Base-by-base conservation (phyloP, 768 basidiomycete genomes). In the Lentinus tigrinus region DNA sequence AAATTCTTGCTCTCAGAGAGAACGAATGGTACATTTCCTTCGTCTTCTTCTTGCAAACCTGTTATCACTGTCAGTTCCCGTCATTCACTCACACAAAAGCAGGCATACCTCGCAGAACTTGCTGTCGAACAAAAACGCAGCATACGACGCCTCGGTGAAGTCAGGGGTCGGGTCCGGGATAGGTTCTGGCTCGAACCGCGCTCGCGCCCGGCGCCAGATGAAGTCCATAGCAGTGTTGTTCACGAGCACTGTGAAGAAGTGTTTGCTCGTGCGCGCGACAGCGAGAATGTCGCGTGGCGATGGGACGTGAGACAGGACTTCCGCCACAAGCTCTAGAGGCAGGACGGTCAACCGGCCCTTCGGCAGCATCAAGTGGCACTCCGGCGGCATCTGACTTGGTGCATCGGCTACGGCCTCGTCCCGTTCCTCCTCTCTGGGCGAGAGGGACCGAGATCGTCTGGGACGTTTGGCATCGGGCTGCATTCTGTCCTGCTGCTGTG, bases 271-370 rank as follows among this genome's bases (percentile, higher is more conserved):
- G 7, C 85, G 80, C 11, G 86, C 77, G 5, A 88, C 71, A 2
- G 87, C 77, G 37, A 89, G 76, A 13, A 88, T 72, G 58, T 85
- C 82, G 48, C 75, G 74, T 1, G 85, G 78, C 0, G 84, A 87
- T 4, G 70, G 58, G 0, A 81, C 81, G 49, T 73, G 72, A 7
- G 81, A 68, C 19, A 89, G 77, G 47, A 89, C 79, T 63, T 88
- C 87, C 3, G 83, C 81, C 6, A 89, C 67, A 14, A 91, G 73
- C 63, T 91, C 89, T 39, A 85, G 66, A 11, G 89, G 88, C 4
- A 89, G 23, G 1, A 26, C 17, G 4, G 19, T 46, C 3, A 71
- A 47, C 9, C 51, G 42, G 36, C 62, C 61, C 23, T 46, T 23
- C 9, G 19, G 23, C 2, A 26, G 19, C 4, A 17, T 46, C 3